Evolutionary conservation across 106 monocot species (phyloP), one percentile per base, ranked within the genome.

Genomic region (Dioscorea dumetorum): DNA sequence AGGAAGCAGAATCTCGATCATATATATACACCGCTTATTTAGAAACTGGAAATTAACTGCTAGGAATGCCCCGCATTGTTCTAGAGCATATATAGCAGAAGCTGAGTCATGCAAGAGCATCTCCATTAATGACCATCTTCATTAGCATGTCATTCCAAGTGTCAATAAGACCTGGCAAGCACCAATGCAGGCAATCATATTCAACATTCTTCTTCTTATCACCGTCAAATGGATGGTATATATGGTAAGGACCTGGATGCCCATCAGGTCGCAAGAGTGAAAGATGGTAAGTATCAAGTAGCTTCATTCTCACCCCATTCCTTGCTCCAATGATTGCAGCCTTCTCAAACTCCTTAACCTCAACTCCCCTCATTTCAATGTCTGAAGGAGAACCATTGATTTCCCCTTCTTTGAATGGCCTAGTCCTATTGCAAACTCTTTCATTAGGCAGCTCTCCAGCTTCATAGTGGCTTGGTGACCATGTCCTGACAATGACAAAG

Each of bases 381-480:
- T 81, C 86, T n/a, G 74, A 58, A 16, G 73, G 68, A 66, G 49
- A 65, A 12, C 81, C 75, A 8, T 24, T 9, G 35, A 50, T 76
- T 24, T 91, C 81, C 9, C 81, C 86, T 21, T 22, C 67, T 48
- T 63, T 62, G 50, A 80, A 91, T 13, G 86, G 86, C 21, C 0
- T 21, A 0, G 82, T 87, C 48, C 87, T 76, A 49, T 81, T 77
- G 63, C 91, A 91, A 4, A 64, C 71, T 5, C 90, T 87, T 0
- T 84, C 91, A 50, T 50, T 79, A 22, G 49, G 84, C 91, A 87
- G 87, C 61, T 79, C 79, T 0, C 91, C 91, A 12, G 79, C 41
- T 57, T 84, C 91, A 60, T 86, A 87, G 61, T 91, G 91, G 31
- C 76, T 74, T 0, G 87, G 91, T 6, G 84, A 75, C 79, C 87